Percentiles rank a stretch among this genome's conserved stretches.
Evolutionary conservation across 169 alveolate species (phyloP).

Genomic region (Eimeria brunetti): DNA sequence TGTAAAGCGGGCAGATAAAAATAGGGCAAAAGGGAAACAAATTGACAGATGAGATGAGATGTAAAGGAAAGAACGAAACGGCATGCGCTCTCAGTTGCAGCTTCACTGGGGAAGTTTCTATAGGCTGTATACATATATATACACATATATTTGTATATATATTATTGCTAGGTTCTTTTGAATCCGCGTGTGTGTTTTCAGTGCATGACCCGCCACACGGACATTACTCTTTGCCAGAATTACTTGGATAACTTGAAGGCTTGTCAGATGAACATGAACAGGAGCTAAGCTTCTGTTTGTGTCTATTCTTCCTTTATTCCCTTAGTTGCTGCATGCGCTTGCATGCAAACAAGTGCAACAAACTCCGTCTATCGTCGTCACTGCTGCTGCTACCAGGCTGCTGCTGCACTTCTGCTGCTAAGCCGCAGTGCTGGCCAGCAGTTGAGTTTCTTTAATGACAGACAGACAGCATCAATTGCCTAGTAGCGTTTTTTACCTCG

Average conservation of each 20-base stretch:
- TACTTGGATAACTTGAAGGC: constrained; percentile 81
- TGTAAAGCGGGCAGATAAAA: too few species aligned
- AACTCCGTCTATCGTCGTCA: neutral
- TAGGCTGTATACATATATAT: neutral
- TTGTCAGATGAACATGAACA: constrained; percentile 77
- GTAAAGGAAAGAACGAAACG: too few species aligned
- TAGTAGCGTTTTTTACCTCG: neutral
- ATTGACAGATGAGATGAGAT: too few species aligned
- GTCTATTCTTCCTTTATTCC: neutral
- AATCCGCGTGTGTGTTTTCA: too few species aligned
- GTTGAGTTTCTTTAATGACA: neutral
- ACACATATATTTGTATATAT: neutral
- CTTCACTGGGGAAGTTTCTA: neutral
- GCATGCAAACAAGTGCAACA: neutral
- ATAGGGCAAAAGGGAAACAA: too few species aligned
- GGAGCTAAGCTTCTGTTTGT: neutral
- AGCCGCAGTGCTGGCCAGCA: constrained; percentile 40
- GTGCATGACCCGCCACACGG: constrained; percentile 82
- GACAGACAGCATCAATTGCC: constrained; percentile 53
- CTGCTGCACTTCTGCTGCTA: neutral
- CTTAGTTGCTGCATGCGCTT: neutral
- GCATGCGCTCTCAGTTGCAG: neutral
- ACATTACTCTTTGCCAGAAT: constrained; percentile 82
- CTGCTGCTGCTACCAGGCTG: too few species aligned
- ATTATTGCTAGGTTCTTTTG: too few species aligned